Base-by-base conservation (phyloP, 768 basidiomycete species). In the Rubroboletus satanas region DNA sequence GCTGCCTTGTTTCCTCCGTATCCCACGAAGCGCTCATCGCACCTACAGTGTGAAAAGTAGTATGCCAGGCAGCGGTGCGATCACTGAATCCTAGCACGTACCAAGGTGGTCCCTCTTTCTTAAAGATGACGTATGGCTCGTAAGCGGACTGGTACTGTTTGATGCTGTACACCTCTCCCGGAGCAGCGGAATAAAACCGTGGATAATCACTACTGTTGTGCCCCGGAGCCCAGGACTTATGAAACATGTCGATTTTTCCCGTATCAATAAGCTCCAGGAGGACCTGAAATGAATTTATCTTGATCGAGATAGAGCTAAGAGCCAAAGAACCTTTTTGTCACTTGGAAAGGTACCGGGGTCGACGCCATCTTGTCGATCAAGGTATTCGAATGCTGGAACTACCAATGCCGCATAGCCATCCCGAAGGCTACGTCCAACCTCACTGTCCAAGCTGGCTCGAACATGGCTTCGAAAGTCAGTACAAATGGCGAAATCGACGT, bases 1-100 rank as follows among this genome's bases (percentile, higher is more conserved):
- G 93, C 92, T 2, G 93, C 93, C 69, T 95, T 95, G 76, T 95
- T 95, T 2, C 85, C 90, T 5, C 93, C 93, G 67, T 94, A 94
- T 2, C 93, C 93, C 44, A 93, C 79, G 64, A 95, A 95, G 33
- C 91, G 82, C 67, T 93, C 91, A 62, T 94, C 91, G 63, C 92
- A 94, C 90, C 90, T 92, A 35, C 7, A 7, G n/a, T 28, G 56
- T 41, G 21, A 48, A 11, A n/a, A 21, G 15, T 6, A 32, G 21
- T 9, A 31, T 35, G 39, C 36, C 21, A 36, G n/a, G n/a, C 17
- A 29, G 9, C 17, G 31, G 2, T 29, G 18, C 28, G n/a, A 29
- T 41, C 14, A 8, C 49, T 44, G 51, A 43, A 37, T 57, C 35
- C 21, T 21, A 28, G 31, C 12, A 62, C 76, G 36, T 59, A 88